Conservation (phyloP, 225 moss, liverwort and hornwort genomes). For the Straminergon stramineum region DNA sequence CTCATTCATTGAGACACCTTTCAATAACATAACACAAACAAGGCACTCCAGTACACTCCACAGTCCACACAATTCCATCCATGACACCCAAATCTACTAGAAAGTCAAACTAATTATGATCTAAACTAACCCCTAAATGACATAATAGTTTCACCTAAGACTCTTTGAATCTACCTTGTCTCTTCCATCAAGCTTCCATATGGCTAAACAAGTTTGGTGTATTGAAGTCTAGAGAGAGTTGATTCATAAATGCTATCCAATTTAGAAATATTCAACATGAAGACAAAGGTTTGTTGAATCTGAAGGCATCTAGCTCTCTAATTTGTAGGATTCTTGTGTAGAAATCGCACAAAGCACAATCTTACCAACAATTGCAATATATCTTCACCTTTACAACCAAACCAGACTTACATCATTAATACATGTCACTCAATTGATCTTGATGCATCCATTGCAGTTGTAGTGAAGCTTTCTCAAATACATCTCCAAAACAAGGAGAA, state of each 20-base stretch:
- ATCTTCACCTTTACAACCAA: too few species aligned
- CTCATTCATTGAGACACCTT: too few species aligned
- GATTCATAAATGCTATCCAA: background rate
- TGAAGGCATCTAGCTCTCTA: slow-evolving; percentile 58
- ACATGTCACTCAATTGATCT: background rate
- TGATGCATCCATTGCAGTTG: background rate
- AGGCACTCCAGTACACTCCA: too few species aligned
- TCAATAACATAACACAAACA: too few species aligned
- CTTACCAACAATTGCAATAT: too few species aligned
- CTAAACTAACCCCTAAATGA: too few species aligned
- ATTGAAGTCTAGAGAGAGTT: background rate
- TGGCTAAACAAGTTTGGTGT: background rate
- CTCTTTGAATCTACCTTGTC: background rate
- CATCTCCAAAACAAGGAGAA: background rate
- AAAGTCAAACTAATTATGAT: too few species aligned
- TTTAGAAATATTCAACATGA: background rate
- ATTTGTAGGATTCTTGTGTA: slow-evolving; percentile 30
- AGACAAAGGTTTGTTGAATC: slow-evolving; percentile 8
- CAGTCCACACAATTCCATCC: too few species aligned
- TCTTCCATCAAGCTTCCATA: background rate
- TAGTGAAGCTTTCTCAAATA: background rate
- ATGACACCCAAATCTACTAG: too few species aligned
- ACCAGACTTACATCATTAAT: too few species aligned
- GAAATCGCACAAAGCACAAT: slow-evolving; percentile 11
- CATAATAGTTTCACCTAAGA: too few species aligned